Base-by-base conservation (phyloP, 1,284 basidiomycete species). In the Naganishia sp. region DNA sequence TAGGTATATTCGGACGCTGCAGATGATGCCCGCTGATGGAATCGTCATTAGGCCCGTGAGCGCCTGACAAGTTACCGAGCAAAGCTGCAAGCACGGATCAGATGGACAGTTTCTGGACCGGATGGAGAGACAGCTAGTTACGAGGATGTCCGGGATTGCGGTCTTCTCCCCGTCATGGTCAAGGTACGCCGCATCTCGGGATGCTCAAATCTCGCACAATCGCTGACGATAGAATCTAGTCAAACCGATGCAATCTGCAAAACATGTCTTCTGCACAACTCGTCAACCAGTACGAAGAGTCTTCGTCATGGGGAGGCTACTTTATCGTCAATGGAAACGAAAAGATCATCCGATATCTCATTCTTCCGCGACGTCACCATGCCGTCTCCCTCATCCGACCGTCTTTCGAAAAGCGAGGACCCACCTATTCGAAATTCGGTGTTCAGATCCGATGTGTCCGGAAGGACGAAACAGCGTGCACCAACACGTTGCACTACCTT, bases 261-360 rank as follows among this genome's bases (percentile, higher is more conserved):
- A 85, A 85, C 49, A 85, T 97, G 81, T 86, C 92, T 2, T 91
- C 95, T 5, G 84, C 88, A 10, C 89, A 93, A 67, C 88, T 99
- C 60, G 92, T 99, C 53, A 82, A 84, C 67, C 88, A 88, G 72
- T 90, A 95, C 76, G 96, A 99, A 83, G 96, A 99, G 76, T 88
- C 96, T 3, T 94, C 95, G 81, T 96, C 99, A 78, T 96, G 98
- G 77, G 96, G 96, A 53, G 96, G 95, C 32, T 99, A 99, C 82
- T 99, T 99, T 77, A 86, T 99, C 74, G 89, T 99, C 78, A 99
- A 99, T 79, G 96, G 96, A 69, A 99, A 98, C 82, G 96, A 99
- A 82, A 92, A 94, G 81, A 86, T 99, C 71, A 93, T 99, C 74
- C 93, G 96, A 67, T 98, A 94, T 81, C 89, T 80, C 63, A 75